Evolutionary conservation across 495 filamentous ascomycete genomes (phyloP), one percentile per base, ranked within the genome.

Genomic region (Aspergillus mulundensis): DNA sequence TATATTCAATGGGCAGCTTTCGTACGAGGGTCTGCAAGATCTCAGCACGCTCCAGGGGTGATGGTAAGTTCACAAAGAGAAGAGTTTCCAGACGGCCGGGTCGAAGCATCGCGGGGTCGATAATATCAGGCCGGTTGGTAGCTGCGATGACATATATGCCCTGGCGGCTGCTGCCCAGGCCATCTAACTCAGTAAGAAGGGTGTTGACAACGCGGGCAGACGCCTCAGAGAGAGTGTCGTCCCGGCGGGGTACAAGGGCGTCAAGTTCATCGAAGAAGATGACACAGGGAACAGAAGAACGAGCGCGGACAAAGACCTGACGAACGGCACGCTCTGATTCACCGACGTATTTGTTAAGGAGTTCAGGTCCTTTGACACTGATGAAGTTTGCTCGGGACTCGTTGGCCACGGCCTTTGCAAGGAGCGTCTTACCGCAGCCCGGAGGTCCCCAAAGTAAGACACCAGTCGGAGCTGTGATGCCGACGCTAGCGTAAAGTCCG

Each of bases 201-300:
- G 94, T 95, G 68, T 97, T 98, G 56, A 98, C 94, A 18, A 98
- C 90, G 40, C 94, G 83, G 10, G 90, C 84, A 47, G 87, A 89
- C 30, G 89, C 85, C 66, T 97, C 91, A 14, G 86, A 88, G 10
- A 90, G 78, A 5, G 84, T 84, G 55, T 90, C 88, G 62, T 91
- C 90, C 40, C 94, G 86, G 38, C 83, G 83, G 1, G 95, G 93
- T 0, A 93, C 91, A 5, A 98, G 78, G 4, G 94, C 91, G 63
- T 98, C 94, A 30, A 98, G 78, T 69, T 98, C 94, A 70, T 98
- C 94, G 68, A 98, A 97, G 81, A 98, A 97, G 56, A 98, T 85
- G 45, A 98, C 89, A 66, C 93, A 97, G 19, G 94, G 94, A 1
- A 94, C 81, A 7, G 85, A 89, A 0, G 88, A 88, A 23, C 92